Base-by-base conservation (phyloP, 257 asterid species). In the Ligustrum vulgare region DNA sequence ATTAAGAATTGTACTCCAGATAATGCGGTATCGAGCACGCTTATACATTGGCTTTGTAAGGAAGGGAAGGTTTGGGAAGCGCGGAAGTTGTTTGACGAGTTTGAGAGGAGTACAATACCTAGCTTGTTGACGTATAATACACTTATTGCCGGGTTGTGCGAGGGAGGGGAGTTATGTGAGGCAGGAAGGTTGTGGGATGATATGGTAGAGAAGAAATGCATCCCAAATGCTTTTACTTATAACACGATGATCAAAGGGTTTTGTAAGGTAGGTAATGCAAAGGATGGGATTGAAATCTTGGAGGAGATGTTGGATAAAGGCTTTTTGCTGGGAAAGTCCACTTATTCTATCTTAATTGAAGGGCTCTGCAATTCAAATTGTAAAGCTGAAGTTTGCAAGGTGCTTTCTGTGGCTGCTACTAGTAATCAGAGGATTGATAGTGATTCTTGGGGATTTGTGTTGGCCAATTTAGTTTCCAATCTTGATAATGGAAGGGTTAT, bases 181-280 rank as follows among this genome's bases (percentile, higher is more conserved):
- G 98, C 96, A 18, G 98, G 96, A 72, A 90, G 91, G 82, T 81
- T 94, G 67, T 94, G 98, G 98, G 98, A 94, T 81, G 89, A 90
- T 72, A 90, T 94, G 98, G 90, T 90, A 72, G 94, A 87, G 72
- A 87, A 86, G 77, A 91, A 91, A 6, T 89, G 93, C 67, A 70
- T 73, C 37, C 97, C 98, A n/a, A 91, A 89, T 87, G 85, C 91
- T 23, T 89, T 92, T 79, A 92, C 98, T 58, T 94, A 89, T 72
- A 84, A 86, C 80, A 71, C 88, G 87, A 77, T 94, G 83, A 87
- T 92, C 66, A 89, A 84, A 67, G 97, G 96, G 71, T 89, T 92
- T 78, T 92, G 96, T 82, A 85, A 79, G 78, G 84, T 39, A 66
- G 98, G 98, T 67, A 87, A 77, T 67, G 88, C 92, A 0, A 87